phyloP scores from a whole-genome alignment of 129 eudicot species.

The Helianthus annuus region HanXRQr2.0-SUNRISE NC_035448.2:33374793-33375292 shows the following conservation, averaged over 20 bases:
- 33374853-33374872: constrained; percentile 83
- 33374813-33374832: constrained; percentile 80
- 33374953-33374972: too few relatives aligned
- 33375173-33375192: constrained; percentile 3
- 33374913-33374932: not conserved
- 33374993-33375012: constrained; percentile 98
- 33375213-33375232: not conserved
- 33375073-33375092: constrained; percentile 71
- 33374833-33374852: constrained; percentile 86
- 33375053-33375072: constrained; percentile 74
- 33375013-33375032: constrained; percentile 87
- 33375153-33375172: constrained; percentile 31
- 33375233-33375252: constrained; percentile 73
- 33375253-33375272: constrained; percentile 54
- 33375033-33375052: constrained; percentile 90
- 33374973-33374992: constrained; percentile 50
- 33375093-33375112: constrained; percentile 91
- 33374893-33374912: constrained; percentile 23
- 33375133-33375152: constrained; percentile 55
- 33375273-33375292: constrained; percentile 91
- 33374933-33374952: not conserved
- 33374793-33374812: constrained; percentile 84
- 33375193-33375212: not conserved
- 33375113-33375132: constrained; percentile 76
- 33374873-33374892: constrained; percentile 94